phyloP scores from a whole-genome alignment of 441 rosid species.

The Brassica hybrid region DNA sequence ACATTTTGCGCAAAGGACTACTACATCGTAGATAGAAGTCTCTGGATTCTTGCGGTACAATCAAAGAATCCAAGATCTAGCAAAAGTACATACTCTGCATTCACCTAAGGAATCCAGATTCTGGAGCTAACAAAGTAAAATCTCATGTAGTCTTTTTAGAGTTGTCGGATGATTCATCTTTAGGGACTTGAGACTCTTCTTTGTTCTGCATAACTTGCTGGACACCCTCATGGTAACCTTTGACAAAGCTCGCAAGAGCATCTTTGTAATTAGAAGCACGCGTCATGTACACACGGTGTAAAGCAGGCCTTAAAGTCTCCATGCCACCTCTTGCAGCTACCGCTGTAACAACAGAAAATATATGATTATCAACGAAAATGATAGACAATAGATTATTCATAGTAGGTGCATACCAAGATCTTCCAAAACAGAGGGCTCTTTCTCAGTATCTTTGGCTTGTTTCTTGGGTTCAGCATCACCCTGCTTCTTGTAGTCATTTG shows the following conservation, averaged over 20 bases:
- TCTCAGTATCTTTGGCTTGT: constrained; percentile 47
- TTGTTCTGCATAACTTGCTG: constrained; percentile 74
- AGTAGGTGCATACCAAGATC: constrained; percentile 69
- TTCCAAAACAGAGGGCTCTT: constrained; percentile 76
- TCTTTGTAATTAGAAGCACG: constrained; percentile 85
- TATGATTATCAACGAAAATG: neutral
- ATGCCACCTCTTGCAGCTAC: constrained; percentile 94
- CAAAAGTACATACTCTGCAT: constrained; percentile 23
- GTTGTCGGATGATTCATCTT: constrained; percentile 41
- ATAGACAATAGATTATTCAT: neutral
- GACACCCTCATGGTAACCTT: constrained; percentile 89
- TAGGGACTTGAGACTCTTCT: constrained; percentile 49
- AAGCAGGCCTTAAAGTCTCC: constrained; percentile 88
- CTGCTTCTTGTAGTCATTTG: constrained; percentile 75
- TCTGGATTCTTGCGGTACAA: constrained; percentile 12
- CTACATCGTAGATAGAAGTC: neutral
- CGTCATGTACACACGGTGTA: constrained; percentile 85
- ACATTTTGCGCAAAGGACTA: neutral
- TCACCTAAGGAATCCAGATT: constrained; percentile 19
- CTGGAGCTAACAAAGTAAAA: constrained; percentile 9
- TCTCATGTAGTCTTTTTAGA: constrained; percentile 53
- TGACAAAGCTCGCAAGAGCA: constrained; percentile 73
- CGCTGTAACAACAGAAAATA: constrained; percentile 46
- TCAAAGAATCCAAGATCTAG: constrained; percentile 22
- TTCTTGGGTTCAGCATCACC: constrained; percentile 40